Evolutionary conservation across 2,329 filamentous ascomycete species (phyloP).

Genomic region (Daldinia sp.): DNA sequence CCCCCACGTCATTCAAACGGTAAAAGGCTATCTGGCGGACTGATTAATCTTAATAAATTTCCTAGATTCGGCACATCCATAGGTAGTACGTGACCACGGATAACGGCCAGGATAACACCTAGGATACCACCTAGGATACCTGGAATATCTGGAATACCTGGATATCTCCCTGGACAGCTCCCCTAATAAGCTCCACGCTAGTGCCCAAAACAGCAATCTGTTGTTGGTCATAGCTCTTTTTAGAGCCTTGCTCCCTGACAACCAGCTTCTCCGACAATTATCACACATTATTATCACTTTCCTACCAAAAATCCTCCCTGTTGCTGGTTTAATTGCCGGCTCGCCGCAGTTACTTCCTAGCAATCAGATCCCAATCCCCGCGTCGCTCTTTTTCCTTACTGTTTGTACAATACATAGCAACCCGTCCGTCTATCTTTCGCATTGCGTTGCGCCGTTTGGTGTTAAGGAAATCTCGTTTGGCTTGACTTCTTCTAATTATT

Average conservation of each 20-base stretch:
- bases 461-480: neutral
- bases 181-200: slow-evolving; percentile 29
- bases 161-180: slow-evolving; percentile 1
- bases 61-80: slow-evolving; percentile 19
- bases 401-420: neutral
- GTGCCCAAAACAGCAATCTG: slow-evolving; percentile 42
- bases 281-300: slow-evolving; percentile 1
- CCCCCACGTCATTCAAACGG: slow-evolving; percentile 33
- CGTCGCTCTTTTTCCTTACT: neutral
- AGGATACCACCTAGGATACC: neutral
- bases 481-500: slow-evolving; percentile 26
- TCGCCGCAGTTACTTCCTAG: slow-evolving; percentile 2
- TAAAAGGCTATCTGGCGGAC: slow-evolving; percentile 30
- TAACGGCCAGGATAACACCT: neutral
- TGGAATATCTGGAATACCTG: slow-evolving; percentile 1
- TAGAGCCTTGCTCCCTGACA: slow-evolving; percentile 38
- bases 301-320: neutral
- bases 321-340: slow-evolving; percentile 5
- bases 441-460: slow-evolving; percentile 18
- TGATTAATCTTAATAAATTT: slow-evolving; percentile 11
- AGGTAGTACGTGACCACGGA: neutral
- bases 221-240: slow-evolving; percentile 45
- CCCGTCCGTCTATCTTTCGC: neutral
- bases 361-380: neutral
- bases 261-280: slow-evolving; percentile 24